Conservation (phyloP, 2,329 filamentous ascomycete species). For the Cladophialophora immunda region DNA sequence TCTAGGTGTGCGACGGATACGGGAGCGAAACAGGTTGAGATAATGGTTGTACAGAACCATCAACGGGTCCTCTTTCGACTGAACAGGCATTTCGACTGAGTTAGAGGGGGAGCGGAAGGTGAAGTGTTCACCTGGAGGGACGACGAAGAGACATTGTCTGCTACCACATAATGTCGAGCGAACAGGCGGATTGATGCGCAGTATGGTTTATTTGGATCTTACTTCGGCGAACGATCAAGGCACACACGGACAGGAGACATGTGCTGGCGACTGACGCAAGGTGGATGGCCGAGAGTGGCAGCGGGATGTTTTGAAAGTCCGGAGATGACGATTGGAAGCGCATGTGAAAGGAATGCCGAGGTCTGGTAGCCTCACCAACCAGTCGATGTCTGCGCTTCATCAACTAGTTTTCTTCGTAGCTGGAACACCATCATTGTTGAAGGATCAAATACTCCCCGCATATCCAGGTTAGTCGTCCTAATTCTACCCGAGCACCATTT, state of each 20-base stretch:
- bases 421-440: not conserved
- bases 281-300: not conserved
- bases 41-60: slow-evolving; percentile 72
- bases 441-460: not conserved
- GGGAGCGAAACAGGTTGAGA: slow-evolving; percentile 57
- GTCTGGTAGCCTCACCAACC: not conserved
- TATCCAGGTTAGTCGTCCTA: not conserved
- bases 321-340: not conserved
- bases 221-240: not conserved
- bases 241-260: not conserved
- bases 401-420: no score
- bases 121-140: slow-evolving; percentile 13
- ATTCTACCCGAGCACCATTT: not conserved
- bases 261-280: slow-evolving; percentile 4
- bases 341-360: not conserved
- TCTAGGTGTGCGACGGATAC: slow-evolving; percentile 71
- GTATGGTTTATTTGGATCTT: not conserved
- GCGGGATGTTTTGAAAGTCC: not conserved
- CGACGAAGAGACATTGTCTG: slow-evolving; percentile 6
- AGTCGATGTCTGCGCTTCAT: no score
- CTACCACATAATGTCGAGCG: slow-evolving; percentile 1
- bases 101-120: not conserved
- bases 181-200: not conserved
- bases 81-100: slow-evolving; percentile 74
- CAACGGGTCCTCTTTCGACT: slow-evolving; percentile 80